These are phyloP conservation scores for Oxalis stricta DNA, from an alignment of 441 rosid genomes.

Conservation along the genomic window DNA sequence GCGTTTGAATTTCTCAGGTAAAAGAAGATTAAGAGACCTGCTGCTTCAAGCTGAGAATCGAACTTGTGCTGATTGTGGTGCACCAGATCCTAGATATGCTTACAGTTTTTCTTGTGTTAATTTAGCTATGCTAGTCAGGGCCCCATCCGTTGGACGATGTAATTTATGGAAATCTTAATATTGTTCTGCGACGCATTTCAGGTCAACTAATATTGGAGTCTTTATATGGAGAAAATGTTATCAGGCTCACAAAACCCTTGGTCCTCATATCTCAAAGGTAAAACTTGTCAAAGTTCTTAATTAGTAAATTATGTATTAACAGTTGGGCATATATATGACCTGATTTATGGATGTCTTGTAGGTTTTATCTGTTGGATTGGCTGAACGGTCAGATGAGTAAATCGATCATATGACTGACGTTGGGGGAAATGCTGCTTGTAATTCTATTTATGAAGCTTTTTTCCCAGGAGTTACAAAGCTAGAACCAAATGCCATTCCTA, in stretches of 20 bases:
- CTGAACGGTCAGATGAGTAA: constrained; percentile 91
- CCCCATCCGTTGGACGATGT: neutral
- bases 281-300: neutral
- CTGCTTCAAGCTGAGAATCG: constrained; percentile 68
- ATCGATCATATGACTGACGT: constrained; percentile 80
- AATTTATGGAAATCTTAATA: neutral
- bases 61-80: constrained; percentile 83
- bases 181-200: constrained; percentile 24
- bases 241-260: constrained; percentile 94
- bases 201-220: constrained; percentile 96
- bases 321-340: neutral
- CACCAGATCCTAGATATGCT: constrained; percentile 99
- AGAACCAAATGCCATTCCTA: constrained; percentile 62
- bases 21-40: constrained; percentile 60
- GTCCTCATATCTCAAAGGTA: constrained; percentile 88
- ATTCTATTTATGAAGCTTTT: constrained; percentile 82
- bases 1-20: constrained; percentile 35
- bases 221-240: constrained; percentile 95
- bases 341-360: constrained; percentile 8
- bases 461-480: constrained; percentile 70
- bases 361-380: constrained; percentile 91
- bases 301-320: neutral
- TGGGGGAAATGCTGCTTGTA: constrained; percentile 85
- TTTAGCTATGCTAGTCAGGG: neutral
- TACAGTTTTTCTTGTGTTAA: constrained; percentile 40